Evolutionary conservation across 345 rosid species (phyloP), one percentile per base, ranked within the genome.

Genomic region (Brassica carinata): DNA sequence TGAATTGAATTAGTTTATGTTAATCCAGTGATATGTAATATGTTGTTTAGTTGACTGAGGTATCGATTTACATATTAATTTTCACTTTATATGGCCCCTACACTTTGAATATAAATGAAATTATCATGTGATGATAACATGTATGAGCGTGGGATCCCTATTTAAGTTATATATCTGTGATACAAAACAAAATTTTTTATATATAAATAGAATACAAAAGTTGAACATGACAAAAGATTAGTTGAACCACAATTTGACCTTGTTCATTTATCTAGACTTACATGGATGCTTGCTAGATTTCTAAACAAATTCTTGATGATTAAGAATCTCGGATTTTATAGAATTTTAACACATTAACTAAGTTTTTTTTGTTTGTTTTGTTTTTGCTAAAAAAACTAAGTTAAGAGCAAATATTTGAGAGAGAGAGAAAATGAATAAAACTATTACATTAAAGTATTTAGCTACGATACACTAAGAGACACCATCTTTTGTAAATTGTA

Each of bases 171-270:
- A 40, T 38, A 67, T 9, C 2, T 67, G 48, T 13, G 17, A 65
- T 67, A 15, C 36, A 64, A 64, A 53, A 65, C 29, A 14, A 67
- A 73, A 13, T 63, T 19, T 19, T 67, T 23, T 23, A 23, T 23
- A 7, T 23, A 61, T 3, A 26, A 36, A 64, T 64, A 55, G 29
- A 43, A 64, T 55, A 36, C 13, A 43, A 73, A 73, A 31, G 74
- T 45, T 68, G 79, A 74, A 59, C 58, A 23, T 61, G 78, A 74
- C 83, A 74, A 79, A 73, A 34, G 40, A 74, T 74, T 74, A 10
- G 83, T 61, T 73, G 17, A 45, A 68, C 78, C 82, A 79, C 8
- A 68, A 43, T 68, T 74, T 68, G 71, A 68, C 79, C 43, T 79
- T 74, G 36, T 57, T 79, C 68, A 11, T 66, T 66, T 65, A 65